Evolutionary conservation across 2,329 filamentous ascomycete genomes (phyloP), one percentile per base, ranked within the genome.

Genomic region (Cladophialophora exuberans): DNA sequence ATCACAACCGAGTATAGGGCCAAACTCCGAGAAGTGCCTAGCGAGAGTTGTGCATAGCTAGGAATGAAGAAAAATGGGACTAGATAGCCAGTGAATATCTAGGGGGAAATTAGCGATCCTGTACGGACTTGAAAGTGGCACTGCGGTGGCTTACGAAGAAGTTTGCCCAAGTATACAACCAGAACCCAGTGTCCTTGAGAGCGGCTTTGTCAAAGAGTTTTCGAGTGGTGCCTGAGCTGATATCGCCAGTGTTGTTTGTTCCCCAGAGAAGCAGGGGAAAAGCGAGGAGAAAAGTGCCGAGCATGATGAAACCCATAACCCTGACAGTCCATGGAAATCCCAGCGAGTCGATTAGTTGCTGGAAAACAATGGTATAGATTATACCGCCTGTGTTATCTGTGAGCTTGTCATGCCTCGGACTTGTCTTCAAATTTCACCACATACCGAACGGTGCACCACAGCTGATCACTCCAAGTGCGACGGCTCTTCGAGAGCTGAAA

Each of bases 361-460:
- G 66, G 60, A 82, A 67, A 54, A 78, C 72, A 6, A 83, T 69
- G 1, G 81, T 80, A 43, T 90, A 90, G 31, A 85, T 72, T 61
- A 91, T 81, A 45, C 87, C 88, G 38, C 87, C 88, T 13, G 87
- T 68, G 43, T 22, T 13, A 11, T 6, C n/a, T 7, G n/a, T 49
- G 2, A 49, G 46, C 23, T 20, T 13, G 22, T 6, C 18, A 30
- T 20, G 13, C 6, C 2, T 26, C 25, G 13, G 9, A 39, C 6
- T 3, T 25, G 2, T 25, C 22, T 15, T 13, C 23, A 18, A 41
- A n/a, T 17, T 4, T 17, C 17, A 13, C n/a, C 89, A 91, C 0
- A 87, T 87, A 2, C 89, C 88, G 7, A 96, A 81, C 2, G 88
- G 84, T 1, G 88, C 84, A 62, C 73, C 64, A 35, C 65, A 65